A percentile compares a stretch with the other conserved stretches of the same genome.
Evolutionary conservation across 176 grass and related monocot species (phyloP).

Genomic region (Avena atlantica): DNA sequence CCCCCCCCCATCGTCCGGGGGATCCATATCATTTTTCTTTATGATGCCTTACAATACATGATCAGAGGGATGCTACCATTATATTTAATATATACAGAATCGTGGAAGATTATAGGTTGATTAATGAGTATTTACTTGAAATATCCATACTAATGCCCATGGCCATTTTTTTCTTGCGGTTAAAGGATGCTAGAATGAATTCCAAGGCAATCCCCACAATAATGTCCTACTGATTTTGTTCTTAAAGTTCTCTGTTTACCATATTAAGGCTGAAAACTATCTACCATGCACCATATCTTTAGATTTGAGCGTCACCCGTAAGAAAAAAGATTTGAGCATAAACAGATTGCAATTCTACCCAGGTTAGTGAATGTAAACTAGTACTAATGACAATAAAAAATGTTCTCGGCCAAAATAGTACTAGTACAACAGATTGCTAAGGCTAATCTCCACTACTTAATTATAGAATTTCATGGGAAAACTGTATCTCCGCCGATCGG

Average conservation of each 20-base stretch:
- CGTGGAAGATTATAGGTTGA: background rate
- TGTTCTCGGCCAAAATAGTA: background rate
- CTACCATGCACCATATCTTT: background rate
- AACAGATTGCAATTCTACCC: background rate
- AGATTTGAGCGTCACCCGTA: background rate
- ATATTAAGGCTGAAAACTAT: background rate
- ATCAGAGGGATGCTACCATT: background rate
- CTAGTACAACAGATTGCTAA: background rate
- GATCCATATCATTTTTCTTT: no score
- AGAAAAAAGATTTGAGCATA: background rate
- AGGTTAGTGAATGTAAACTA: background rate
- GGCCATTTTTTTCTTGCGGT: conserved; percentile 50
- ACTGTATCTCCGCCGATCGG: no score
- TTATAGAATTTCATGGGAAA: no score
- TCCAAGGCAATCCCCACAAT: conserved; percentile 33
- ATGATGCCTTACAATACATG: background rate
- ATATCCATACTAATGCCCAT: conserved; percentile 7
- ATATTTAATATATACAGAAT: background rate
- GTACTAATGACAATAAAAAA: background rate
- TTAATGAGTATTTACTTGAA: conserved; percentile 32
- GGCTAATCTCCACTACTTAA: no score
- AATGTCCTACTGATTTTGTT: background rate
- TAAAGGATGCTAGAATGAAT: conserved; percentile 46
- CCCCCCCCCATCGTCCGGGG: no score
- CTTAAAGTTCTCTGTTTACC: background rate